Evolutionary conservation across 805 yeast species (phyloP).

Genomic region (Yueomyces sp.): DNA sequence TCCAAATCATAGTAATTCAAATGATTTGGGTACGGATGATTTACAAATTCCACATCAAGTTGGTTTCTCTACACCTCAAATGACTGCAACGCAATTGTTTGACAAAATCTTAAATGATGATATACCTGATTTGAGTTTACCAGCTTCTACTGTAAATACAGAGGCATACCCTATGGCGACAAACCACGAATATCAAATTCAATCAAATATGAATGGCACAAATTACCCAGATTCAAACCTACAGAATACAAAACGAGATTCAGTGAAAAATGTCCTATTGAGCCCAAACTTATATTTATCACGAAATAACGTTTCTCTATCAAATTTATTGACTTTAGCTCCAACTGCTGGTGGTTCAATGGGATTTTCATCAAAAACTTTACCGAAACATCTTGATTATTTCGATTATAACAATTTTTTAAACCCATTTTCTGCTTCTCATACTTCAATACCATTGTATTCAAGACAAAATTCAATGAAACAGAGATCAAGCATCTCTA

Average conservation of each 20-base stretch:
- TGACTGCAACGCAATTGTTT: slow-evolving; percentile 34
- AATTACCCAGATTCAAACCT: neutral
- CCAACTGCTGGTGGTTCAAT: slow-evolving; percentile 26
- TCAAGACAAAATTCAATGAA: neutral
- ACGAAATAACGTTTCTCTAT: slow-evolving; percentile 24
- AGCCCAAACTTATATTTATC: neutral
- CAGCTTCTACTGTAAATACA: slow-evolving; percentile 3
- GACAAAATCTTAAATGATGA: slow-evolving; percentile 14
- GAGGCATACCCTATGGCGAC: neutral
- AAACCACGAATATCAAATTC: neutral
- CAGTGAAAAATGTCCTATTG: neutral
- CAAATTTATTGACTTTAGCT: slow-evolving; percentile 29
- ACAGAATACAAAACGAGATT: neutral
- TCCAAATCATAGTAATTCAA: neutral
- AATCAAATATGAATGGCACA: neutral
- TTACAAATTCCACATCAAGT: slow-evolving; percentile 43
- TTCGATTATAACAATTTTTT: slow-evolving; percentile 20
- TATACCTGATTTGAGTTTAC: slow-evolving; percentile 11
- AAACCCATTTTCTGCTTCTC: slow-evolving; percentile 1
- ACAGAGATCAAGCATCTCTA: neutral
- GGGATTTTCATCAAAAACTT: slow-evolving; percentile 16
- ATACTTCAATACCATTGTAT: neutral
- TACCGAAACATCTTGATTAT: slow-evolving; percentile 23
- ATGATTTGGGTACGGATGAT: neutral
- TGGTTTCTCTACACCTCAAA: slow-evolving; percentile 71